Base-by-base conservation (phyloP, 2,329 filamentous ascomycete species). In the Kalaharituber pfeilii region DNA sequence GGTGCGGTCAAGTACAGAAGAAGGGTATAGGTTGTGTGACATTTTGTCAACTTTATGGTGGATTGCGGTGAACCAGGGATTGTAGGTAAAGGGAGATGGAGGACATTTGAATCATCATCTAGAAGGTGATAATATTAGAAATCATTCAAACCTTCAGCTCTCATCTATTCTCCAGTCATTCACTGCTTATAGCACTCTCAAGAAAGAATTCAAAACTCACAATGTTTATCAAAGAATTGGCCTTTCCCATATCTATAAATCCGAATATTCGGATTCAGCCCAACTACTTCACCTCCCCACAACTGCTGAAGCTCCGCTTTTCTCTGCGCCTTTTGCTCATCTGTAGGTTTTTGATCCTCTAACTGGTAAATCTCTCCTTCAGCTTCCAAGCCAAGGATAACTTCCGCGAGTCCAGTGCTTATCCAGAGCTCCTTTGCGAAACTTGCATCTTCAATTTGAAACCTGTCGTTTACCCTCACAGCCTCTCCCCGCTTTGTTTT, bases 141-240 rank as follows among this genome's bases (percentile, higher is more conserved):
- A 15, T 13, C 33, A 39, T 39, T 3, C 20, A 2, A 39, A 15
- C 33, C n/a, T n/a, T n/a, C n/a, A n/a, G n/a, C n/a, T n/a, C n/a
- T n/a, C n/a, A n/a, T n/a, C n/a, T n/a, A n/a, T n/a, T n/a, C n/a
- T n/a, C n/a, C n/a, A n/a, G n/a, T n/a, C n/a, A n/a, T n/a, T n/a
- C n/a, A n/a, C n/a, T n/a, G n/a, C n/a, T n/a, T n/a, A n/a, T n/a
- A n/a, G n/a, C n/a, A n/a, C n/a, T n/a, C n/a, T n/a, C n/a, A n/a
- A n/a, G n/a, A n/a, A n/a, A n/a, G n/a, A n/a, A n/a, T n/a, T n/a
- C n/a, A 45, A 45, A 42, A 76, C 82, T 63, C 76, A 89, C 86
- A 95, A 67, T 95, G 89, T 63, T 85, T 82, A 65, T 87, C 87
- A 66, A 95, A 95, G 67, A 88, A 94, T 66, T 95, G 87, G 0